Base-by-base conservation (phyloP, 73 alveolate species). In the Tetrahymena thermophila region DNA sequence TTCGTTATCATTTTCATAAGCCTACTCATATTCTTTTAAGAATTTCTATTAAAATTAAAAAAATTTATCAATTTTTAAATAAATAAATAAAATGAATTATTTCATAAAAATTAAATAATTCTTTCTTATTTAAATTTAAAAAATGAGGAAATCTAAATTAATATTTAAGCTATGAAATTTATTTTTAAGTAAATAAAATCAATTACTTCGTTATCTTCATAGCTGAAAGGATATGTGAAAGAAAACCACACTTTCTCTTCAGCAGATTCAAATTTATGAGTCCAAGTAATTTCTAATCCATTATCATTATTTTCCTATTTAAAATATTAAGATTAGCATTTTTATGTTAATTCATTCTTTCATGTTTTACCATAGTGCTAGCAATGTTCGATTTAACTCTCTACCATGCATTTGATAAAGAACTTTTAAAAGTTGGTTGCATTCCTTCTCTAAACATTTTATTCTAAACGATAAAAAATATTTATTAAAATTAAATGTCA, bases 361-460 rank as follows among this genome's bases (percentile, higher is more conserved):
- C 10, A 93, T 44, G 13, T 43, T 16, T 93, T 83, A 85, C 94
- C 97, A 50, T 58, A 44, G 35, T 85, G 84, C 93, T 85, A 25
- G 71, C 97, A 10, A 89, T 95, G 89, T 50, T 85, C 9, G 85
- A 35, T 38, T 85, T 55, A 43, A 95, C 85, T 44, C 97, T 85
- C 10, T 43, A 42, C 97, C 97, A 95, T 44, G 56, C 1, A 43
- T 56, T 43, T 14, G 96, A 85, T n/a, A 56, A 35, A 43, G 57
- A 31, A 19, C 56, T 13, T 7, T 93, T 44, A 55, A 37, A 95
- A 34, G 94, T 94, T 55, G 97, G 97, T 50, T 95, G 44, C 97
- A 95, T 95, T 13, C 97, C 97, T 42, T 95, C 97, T 95, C 94
- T 95, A 43, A 95, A 95, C 94, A 95, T 85, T 85, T 93, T 94